Evolutionary conservation across 345 rosid genomes (phyloP), one percentile per base, ranked within the genome.

Genomic region (Dipteronia dyeriana): DNA sequence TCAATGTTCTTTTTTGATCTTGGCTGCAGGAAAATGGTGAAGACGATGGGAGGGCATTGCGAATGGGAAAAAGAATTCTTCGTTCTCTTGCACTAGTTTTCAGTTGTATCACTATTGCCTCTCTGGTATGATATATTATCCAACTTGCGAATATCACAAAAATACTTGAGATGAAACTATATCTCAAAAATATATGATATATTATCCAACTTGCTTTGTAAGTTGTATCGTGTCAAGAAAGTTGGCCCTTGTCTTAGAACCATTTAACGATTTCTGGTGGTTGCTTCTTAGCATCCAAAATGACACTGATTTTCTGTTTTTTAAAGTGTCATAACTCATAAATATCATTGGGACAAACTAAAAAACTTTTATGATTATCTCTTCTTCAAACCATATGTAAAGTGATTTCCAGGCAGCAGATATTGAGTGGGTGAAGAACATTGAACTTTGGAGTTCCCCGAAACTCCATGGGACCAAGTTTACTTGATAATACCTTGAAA

Each of bases 41-140:
- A 87, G 99, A 96, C 68, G 86, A 82, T 39, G 95, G 94, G 23
- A 85, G 91, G 66, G 90, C 88, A 47, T 31, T 94, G 75, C 85
- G 87, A 72, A 89, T 92, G 92, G 97, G 97, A 83, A 96, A 94
- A 81, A 85, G 98, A 34, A 79, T 94, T 84, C 92, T 96, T 71
- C 95, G 97, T 31, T 89, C 98, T 77, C 97, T 96, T 68, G 92
- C 88, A 16, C 76, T 96, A 87, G 97, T 89, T 75, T 92, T 94
- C 73, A 94, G 98, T 75, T 88, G 91, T 76, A 86, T 96, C 64
- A 93, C 95, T 29, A 64, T 91, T 80, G 82, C 94, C 74, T 96
- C 98, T 77, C 86, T 97, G 97, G 99, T 94, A 94, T 56, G 87
- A 70, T 70, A 56, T 26, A 43, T 43, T 82, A 47, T 22, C 74